Percentiles rank a stretch among this genome's conserved stretches.
Conservation (phyloP, 73 alveolate genomes). For the Stentor coeruleus region DNA sequence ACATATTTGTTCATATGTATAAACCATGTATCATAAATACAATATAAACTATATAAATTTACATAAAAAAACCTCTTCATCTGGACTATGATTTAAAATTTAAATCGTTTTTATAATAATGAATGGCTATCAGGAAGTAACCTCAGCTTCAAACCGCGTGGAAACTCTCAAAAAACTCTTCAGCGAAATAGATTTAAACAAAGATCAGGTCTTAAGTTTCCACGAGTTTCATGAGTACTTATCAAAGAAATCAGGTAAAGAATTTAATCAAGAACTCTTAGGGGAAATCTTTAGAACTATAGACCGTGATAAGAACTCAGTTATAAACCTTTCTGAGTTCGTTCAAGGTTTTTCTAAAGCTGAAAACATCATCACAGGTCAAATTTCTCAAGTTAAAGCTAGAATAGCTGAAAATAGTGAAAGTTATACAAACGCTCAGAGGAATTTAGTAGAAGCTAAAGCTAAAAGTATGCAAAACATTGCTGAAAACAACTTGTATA, state of each 20-base stretch:
- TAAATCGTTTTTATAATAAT: too few relatives aligned
- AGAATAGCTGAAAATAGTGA: constrained; percentile 4
- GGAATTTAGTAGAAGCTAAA: constrained; percentile 4
- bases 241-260: constrained; percentile 14
- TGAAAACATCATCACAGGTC: neutral
- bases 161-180: too few relatives aligned
- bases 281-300: neutral
- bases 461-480: neutral
- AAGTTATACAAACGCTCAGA: neutral
- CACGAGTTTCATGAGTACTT: neutral
- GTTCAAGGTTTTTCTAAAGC: constrained; percentile 13
- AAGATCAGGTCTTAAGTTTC: too few relatives aligned
- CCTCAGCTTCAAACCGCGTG: too few relatives aligned
- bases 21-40: too few relatives aligned
- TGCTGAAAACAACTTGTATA: neutral
- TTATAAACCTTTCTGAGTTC: neutral
- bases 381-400: neutral
- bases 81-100: too few relatives aligned
- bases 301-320: constrained; percentile 17
- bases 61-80: too few relatives aligned
- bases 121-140: too few relatives aligned
- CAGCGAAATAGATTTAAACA: too few relatives aligned
- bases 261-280: neutral
- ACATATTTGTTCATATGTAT: too few relatives aligned
- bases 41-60: too few relatives aligned